Evolutionary conservation across 192 early-diverging fungal genomes (phyloP), one percentile per base, ranked within the genome.

Genomic region (Radiomyces spectabilis): DNA sequence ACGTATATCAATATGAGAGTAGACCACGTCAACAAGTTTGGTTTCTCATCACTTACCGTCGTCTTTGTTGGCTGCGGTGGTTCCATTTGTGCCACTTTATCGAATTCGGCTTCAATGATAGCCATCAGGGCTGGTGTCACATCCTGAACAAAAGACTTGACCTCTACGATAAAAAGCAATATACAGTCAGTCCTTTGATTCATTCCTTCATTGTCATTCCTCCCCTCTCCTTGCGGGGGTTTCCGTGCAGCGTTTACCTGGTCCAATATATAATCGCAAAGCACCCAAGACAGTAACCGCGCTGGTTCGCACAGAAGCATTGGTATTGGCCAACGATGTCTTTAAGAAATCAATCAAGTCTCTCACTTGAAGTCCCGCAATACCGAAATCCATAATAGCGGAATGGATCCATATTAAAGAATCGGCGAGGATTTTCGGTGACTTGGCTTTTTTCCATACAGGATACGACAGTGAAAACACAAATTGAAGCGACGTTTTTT

Each of bases 21-120:
- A 8, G 7, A 34, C 27, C 5, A 16, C 33, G 21, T 15, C 33
- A 1, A 41, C 12, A 25, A 9, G 35, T 40, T 18, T n/a, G n/a
- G n/a, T n/a, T 51, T 29, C 33, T 12, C 26, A 15, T 51, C 32
- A 55, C 60, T 51, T 59, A 66, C 68, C 4, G 52, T 37, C 15
- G 68, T 57, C 47, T 79, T 84, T n/a, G 77, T 65, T 10, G 87
- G 80, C 39, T 73, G 59, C 19, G 86, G 85, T 19, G 88, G 83
- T 13, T 78, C 71, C 64, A 79, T 50, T 32, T 74, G 79, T 2
- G 80, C 84, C 3, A 93, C 94, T 53, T 89, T 93, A 24, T 86
- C 89, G 60, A 98, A 95, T 63, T 99, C 96, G 26, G 88, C 76
- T 62, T 99, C 94, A 40, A 99, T 85, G 2, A 81, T 75, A 26